Base-by-base conservation (phyloP, 495 filamentous ascomycete genomes). In the Rhypophila decipiens region DNA sequence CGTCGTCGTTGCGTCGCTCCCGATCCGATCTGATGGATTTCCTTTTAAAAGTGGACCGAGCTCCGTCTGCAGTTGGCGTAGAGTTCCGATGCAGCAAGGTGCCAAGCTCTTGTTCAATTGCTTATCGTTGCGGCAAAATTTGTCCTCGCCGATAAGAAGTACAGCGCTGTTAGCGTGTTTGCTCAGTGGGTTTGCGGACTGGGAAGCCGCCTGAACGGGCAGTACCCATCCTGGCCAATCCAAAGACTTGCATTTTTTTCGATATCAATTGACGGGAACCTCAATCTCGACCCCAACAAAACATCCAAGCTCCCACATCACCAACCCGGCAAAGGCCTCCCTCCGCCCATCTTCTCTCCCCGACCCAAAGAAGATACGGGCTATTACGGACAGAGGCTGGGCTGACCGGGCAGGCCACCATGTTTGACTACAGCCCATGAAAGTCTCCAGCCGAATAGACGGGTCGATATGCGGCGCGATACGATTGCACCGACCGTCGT, bases 341-440 rank as follows among this genome's bases (percentile, higher is more conserved):
- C 50, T 34, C 19, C 27, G 35, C 53, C 51, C 8, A 5, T 21
- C 17, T 4, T 24, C 5, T 36, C 19, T 35, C 17, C 42, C 21
- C 23, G n/a, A n/a, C n/a, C n/a, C n/a, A n/a, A n/a, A n/a, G n/a
- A n/a, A n/a, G n/a, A n/a, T n/a, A n/a, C n/a, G n/a, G n/a, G n/a
- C n/a, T n/a, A n/a, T n/a, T n/a, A n/a, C n/a, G n/a, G n/a, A n/a
- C n/a, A n/a, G 56, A 64, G 60, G 64, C 53, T 66, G 59, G 66
- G 64, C 64, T 71, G 61, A 58, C 51, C 55, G 57, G 38, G 59
- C 51, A 57, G 53, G 64, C 57, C 61, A 72, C 53, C 61, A 76
- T 76, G 72, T 58, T 61, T 51, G 61, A 61, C 66, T 59, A 66
- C 64, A 67, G 60, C 72, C 63, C 72, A 76, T 76, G 72, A 74